Conservation (phyloP, 2,329 filamentous ascomycete species). For the Aspergillus chevalieri region DNA sequence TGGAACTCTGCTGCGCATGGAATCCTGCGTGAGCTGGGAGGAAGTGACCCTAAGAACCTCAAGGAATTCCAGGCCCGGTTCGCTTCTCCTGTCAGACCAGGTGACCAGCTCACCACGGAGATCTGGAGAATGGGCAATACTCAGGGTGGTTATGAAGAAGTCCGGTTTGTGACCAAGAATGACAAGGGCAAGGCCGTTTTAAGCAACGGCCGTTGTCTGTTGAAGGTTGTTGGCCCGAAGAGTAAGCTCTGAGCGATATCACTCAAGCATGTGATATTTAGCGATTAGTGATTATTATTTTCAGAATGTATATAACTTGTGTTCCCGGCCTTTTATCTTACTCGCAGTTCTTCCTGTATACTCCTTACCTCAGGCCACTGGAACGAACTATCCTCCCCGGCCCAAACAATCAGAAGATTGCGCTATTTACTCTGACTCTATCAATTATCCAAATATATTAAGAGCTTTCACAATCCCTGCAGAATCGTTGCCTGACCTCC, state of each 20-base stretch:
- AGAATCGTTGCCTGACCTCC: no score
- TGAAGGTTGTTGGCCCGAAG: constrained; percentile 59
- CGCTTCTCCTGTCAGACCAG: constrained; percentile 74
- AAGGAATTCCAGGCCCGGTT: constrained; percentile 87
- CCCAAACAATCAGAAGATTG: no score
- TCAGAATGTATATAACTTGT: not conserved
- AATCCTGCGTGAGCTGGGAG: constrained; percentile 66
- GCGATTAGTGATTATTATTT: not conserved
- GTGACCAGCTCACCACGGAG: constrained; percentile 72
- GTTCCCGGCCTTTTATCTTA: no score
- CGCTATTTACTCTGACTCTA: no score
- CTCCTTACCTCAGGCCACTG: no score
- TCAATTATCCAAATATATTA: no score
- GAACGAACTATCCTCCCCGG: no score
- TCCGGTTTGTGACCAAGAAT: constrained; percentile 72
- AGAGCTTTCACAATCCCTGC: no score
- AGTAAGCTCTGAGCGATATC: constrained; percentile 53
- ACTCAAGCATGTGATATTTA: not conserved
- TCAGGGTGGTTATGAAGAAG: constrained; percentile 66
- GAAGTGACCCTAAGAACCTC: constrained; percentile 71
- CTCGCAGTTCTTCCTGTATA: no score
- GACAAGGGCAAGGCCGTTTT: constrained; percentile 77
- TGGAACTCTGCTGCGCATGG: constrained; percentile 76
- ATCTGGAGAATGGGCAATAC: constrained; percentile 69
- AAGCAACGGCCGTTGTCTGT: constrained; percentile 76